phyloP scores from a whole-genome alignment of 768 basidiomycete genomes.

The Leccinum variicolor region DNA sequence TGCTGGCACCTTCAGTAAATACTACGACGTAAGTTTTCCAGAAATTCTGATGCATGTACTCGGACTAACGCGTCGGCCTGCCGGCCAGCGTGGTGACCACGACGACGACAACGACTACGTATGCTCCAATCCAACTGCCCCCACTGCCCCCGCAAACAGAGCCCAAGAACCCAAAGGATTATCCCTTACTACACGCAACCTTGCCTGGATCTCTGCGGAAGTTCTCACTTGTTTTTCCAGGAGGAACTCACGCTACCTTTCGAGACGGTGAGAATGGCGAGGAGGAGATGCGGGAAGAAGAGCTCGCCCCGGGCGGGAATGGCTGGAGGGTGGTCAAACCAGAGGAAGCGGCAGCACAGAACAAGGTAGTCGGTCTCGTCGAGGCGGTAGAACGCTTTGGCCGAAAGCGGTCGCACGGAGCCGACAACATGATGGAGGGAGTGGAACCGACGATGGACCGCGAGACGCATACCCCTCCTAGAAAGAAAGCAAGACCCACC shows the following conservation, averaged over 20 bases:
- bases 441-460: conserved; percentile 55
- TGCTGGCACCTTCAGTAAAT: conserved; percentile 78
- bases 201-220: conserved; percentile 70
- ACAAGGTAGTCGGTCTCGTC: conserved; percentile 57
- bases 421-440: conserved; percentile 68
- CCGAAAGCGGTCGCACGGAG: conserved; percentile 52
- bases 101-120: conserved; percentile 87
- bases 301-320: conserved; percentile 57
- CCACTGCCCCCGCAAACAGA: conserved; percentile 65
- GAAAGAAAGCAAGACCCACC: conserved; percentile 74
- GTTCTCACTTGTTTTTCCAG: conserved; percentile 79
- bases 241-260: conserved; percentile 77
- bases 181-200: conserved; percentile 71
- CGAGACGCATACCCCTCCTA: conserved; percentile 48
- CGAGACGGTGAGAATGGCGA: conserved; percentile 64
- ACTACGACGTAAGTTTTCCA: conserved; percentile 68
- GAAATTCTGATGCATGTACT: background rate
- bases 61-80: conserved; percentile 22
- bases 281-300: conserved; percentile 69
- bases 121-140: conserved; percentile 84
- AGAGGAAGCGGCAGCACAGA: conserved; percentile 52
- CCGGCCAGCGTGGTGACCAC: conserved; percentile 75
- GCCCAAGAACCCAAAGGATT: conserved; percentile 76
- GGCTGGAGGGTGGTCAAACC: conserved; percentile 77
- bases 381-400: conserved; percentile 85